phyloP scores from a whole-genome alignment of 1,284 basidiomycete species.

The Tausonia pullulans region DNA sequence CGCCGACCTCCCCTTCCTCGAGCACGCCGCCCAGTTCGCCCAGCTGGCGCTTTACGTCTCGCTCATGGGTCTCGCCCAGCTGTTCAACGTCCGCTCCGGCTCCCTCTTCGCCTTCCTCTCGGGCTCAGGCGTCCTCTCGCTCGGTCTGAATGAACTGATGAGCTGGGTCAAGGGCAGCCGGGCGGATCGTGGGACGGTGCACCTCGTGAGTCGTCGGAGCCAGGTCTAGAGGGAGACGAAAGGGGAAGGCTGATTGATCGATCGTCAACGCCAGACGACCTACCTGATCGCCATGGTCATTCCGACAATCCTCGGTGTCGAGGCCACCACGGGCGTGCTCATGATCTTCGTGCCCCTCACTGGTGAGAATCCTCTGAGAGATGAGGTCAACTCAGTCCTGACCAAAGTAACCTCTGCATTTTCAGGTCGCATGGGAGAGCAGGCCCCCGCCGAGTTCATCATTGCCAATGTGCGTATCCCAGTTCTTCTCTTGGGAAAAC shows the following conservation, averaged over 20 bases:
- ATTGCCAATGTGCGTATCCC: conserved; percentile 50
- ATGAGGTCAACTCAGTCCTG: conserved; percentile 57
- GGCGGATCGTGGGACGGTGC: conserved; percentile 38
- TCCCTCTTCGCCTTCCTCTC: conserved; percentile 33
- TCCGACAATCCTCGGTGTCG: conserved; percentile 55
- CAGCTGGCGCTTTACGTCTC: conserved; percentile 50
- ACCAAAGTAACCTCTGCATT: conserved; percentile 87
- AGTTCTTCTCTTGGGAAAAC: conserved; percentile 1
- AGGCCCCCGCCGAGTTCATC: conserved; percentile 66
- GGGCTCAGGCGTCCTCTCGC: conserved; percentile 24
- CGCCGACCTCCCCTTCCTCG: conserved; percentile 34
- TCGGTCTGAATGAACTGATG: conserved; percentile 20
- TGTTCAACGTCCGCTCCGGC: conserved; percentile 30
- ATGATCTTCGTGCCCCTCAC: conserved; percentile 90
- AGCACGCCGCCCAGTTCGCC: conserved; percentile 51
- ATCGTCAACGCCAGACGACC: conserved; percentile 31
- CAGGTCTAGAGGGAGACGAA: not conserved
- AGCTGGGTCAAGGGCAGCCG: conserved; percentile 22
- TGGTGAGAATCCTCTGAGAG: conserved; percentile 42
- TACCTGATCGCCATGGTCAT: conserved; percentile 56
- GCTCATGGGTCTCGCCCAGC: conserved; percentile 40
- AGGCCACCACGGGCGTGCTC: conserved; percentile 57
- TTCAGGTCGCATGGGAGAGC: conserved; percentile 40
- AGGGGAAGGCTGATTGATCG: not conserved
- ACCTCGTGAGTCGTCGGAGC: conserved; percentile 1